Evolutionary conservation across 192 early-diverging fungal genomes (phyloP).

Genomic region (Cetraspora pellucida): DNA sequence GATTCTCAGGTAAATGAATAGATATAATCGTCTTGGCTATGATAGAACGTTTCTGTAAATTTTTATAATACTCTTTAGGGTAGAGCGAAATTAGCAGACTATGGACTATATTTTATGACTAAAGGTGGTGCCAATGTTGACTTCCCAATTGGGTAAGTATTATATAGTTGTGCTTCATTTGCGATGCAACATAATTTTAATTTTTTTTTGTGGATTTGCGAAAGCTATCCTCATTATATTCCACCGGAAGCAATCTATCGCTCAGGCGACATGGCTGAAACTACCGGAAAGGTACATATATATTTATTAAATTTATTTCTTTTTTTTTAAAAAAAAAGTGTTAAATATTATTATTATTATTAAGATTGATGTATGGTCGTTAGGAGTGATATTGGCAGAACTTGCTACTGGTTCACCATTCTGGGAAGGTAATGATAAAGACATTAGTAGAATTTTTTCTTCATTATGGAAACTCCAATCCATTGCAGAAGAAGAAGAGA

Average conservation of each 20-base stretch:
- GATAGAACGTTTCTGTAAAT: not conserved
- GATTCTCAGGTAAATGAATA: conserved; percentile 45
- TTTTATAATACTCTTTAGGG: conserved; percentile 34
- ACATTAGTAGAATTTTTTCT: conserved; percentile 51
- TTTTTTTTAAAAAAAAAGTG: not conserved
- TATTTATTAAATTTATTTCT: not conserved
- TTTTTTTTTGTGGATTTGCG: conserved; percentile 38
- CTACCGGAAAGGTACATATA: not conserved
- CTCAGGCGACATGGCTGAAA: conserved; percentile 8
- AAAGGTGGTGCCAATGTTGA: conserved; percentile 55
- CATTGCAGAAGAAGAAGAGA: conserved; percentile 37
- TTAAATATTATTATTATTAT: not conserved
- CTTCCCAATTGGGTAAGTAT: conserved; percentile 59
- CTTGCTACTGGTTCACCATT: conserved; percentile 53
- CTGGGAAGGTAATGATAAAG: conserved; percentile 52
- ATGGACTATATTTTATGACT: conserved; percentile 64
- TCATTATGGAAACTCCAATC: conserved; percentile 45
- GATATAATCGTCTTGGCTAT: too few species aligned
- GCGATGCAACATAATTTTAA: conserved; percentile 25
- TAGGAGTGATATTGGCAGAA: conserved; percentile 59
- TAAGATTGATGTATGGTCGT: conserved; percentile 60
- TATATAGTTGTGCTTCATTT: not conserved
- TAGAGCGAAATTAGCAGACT: conserved; percentile 53
- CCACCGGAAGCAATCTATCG: conserved; percentile 31
- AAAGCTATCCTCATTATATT: conserved; percentile 31